These are phyloP conservation scores for Mycosarcoma maydis DNA, from an alignment of 1,284 basidiomycete species.

Conservation along the genomic window DNA sequence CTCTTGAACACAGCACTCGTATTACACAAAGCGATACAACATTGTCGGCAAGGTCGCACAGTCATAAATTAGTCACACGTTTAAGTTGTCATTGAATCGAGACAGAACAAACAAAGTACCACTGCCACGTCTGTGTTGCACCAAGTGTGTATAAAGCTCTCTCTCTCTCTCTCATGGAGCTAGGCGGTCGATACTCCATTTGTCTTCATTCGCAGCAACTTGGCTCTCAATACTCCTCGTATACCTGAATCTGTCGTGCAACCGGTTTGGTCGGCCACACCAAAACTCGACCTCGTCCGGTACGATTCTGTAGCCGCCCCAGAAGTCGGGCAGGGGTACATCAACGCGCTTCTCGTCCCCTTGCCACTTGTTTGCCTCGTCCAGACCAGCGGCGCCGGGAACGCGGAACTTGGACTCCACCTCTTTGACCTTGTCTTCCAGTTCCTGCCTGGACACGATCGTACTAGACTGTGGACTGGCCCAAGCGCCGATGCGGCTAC, in stretches of 20 bases:
- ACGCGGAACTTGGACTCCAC: slow-evolving; percentile 75
- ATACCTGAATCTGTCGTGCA: slow-evolving; percentile 64
- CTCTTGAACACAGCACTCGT: slow-evolving; percentile 42
- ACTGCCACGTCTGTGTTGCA: no score
- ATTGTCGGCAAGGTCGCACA: slow-evolving; percentile 62
- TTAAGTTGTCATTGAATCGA: not conserved
- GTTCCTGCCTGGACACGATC: slow-evolving; percentile 75
- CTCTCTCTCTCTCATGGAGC: slow-evolving; percentile 35
- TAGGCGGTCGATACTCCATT: slow-evolving; percentile 52
- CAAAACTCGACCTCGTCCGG: slow-evolving; percentile 77
- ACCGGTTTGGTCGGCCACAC: slow-evolving; percentile 59
- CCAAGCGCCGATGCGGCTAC: slow-evolving; percentile 88
- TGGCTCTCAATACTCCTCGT: slow-evolving; percentile 33
- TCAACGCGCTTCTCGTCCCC: slow-evolving; percentile 27
- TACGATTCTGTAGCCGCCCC: slow-evolving; percentile 94
- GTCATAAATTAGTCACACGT: not conserved
- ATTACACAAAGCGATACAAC: slow-evolving; percentile 66
- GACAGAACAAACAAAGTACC: not conserved
- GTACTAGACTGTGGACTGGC: slow-evolving; percentile 85
- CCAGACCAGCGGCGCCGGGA: slow-evolving; percentile 65
- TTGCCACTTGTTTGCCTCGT: slow-evolving; percentile 23
- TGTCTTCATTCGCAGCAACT: slow-evolving; percentile 23
- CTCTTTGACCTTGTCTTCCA: slow-evolving; percentile 75
- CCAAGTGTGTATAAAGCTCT: not conserved
- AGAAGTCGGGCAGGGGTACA: slow-evolving; percentile 86